phyloP scores from a whole-genome alignment of 179 eudicot species.

The Beta macrorhiza region DNA sequence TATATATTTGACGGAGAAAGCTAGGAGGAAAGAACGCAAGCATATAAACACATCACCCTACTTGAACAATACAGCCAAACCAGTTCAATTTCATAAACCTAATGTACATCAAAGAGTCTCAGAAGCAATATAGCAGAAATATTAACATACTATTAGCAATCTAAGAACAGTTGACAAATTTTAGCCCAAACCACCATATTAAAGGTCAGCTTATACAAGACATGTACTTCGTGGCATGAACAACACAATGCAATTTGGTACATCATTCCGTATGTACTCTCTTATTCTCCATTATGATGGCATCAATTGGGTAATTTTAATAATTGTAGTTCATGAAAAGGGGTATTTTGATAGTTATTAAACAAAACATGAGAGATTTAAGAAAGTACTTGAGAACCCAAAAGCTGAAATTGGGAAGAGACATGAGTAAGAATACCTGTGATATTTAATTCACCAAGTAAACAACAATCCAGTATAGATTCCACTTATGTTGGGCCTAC shows the following conservation, averaged over 20 bases:
- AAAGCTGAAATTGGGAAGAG: background rate
- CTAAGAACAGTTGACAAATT: background rate
- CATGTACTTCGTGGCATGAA: background rate
- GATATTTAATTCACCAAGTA: too few relatives aligned
- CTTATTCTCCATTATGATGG: background rate
- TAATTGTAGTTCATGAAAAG: background rate
- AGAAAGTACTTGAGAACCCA: background rate
- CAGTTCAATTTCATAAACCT: background rate
- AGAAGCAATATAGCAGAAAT: background rate
- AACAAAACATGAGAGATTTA: background rate
- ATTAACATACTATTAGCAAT: background rate
- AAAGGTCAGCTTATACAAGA: background rate
- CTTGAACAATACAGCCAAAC: background rate
- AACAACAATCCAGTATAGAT: too few relatives aligned
- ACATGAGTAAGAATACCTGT: background rate
- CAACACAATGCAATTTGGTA: background rate
- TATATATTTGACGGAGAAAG: background rate
- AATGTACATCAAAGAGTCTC: background rate
- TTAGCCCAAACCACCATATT: background rate
- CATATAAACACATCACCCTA: background rate
- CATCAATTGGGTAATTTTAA: background rate
- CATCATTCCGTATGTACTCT: too few relatives aligned
- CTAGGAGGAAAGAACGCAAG: background rate
- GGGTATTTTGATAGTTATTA: background rate
- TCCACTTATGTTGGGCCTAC: too few relatives aligned